These are phyloP conservation scores for Royoungia palumana DNA, from an alignment of 768 basidiomycete genomes.

Conservation along the genomic window DNA sequence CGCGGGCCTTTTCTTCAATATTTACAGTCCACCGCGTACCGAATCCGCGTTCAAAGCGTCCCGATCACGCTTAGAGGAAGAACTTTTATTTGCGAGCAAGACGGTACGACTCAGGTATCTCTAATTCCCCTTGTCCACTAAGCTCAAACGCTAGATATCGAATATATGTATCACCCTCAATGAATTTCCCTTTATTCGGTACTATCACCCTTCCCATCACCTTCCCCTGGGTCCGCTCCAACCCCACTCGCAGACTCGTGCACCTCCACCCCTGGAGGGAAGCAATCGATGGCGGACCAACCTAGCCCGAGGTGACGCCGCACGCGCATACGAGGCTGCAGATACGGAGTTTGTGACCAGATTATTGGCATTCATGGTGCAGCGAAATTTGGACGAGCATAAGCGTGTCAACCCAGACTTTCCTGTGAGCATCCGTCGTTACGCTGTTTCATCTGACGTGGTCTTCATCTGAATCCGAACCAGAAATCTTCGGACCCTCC, in stretches of 20 bases:
- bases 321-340: constrained; percentile 64
- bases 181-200: constrained; percentile 91
- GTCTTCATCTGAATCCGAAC: background rate
- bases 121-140: background rate
- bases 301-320: constrained; percentile 68
- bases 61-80: constrained; percentile 80
- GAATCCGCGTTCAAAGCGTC: constrained; percentile 64
- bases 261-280: constrained; percentile 61
- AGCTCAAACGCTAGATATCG: constrained; percentile 54
- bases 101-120: constrained; percentile 40
- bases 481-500: constrained; percentile 55
- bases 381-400: constrained; percentile 80
- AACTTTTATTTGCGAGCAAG: constrained; percentile 72
- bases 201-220: constrained; percentile 83
- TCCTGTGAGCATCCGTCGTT: constrained; percentile 52
- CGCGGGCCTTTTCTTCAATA: constrained; percentile 81
- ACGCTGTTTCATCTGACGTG: background rate
- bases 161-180: constrained; percentile 88
- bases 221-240: constrained; percentile 82
- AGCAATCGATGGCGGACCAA: constrained; percentile 77
- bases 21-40: constrained; percentile 80
- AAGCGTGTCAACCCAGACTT: constrained; percentile 85
- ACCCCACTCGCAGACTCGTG: constrained; percentile 58
- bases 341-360: constrained; percentile 78
- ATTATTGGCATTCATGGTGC: constrained; percentile 82